These are phyloP conservation scores for Acanthamoeba healyi DNA, from an alignment of 208 protist genomes.

Conservation along the genomic window DNA sequence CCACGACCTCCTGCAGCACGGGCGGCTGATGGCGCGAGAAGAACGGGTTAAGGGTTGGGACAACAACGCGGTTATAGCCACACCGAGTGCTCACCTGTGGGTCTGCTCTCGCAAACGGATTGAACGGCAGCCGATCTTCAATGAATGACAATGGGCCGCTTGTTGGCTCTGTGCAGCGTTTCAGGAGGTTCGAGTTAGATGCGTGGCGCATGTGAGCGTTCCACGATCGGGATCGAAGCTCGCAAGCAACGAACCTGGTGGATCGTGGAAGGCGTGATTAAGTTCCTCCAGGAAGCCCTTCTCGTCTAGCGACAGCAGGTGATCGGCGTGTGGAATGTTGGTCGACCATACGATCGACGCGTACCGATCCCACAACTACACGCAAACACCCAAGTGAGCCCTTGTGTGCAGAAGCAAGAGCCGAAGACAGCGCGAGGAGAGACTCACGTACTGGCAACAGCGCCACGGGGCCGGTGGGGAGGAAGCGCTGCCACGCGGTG, in stretches of 20 bases:
- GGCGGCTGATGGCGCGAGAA: conserved; percentile 16
- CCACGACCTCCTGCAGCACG: not conserved
- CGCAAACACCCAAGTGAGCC: not conserved
- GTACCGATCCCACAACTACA: conserved; percentile 62
- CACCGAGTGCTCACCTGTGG: not conserved
- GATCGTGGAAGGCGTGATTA: conserved; percentile 69
- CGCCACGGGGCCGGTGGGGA: conserved; percentile 78
- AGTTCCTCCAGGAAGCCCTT: conserved; percentile 71
- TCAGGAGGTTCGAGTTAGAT: not conserved
- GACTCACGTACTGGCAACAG: conserved; percentile 77
- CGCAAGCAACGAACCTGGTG: not conserved
- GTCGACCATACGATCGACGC: conserved; percentile 79
- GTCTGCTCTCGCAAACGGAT: not conserved
- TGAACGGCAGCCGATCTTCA: not conserved
- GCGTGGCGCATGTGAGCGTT: not conserved
- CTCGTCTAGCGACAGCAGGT: conserved; percentile 36
- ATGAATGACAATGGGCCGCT: not conserved
- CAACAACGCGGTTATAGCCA: not conserved
- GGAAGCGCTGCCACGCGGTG: conserved; percentile 82
- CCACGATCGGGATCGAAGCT: not conserved
- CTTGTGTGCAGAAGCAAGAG: too few species aligned
- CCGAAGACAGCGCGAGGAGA: not conserved
- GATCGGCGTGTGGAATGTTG: conserved; percentile 47
- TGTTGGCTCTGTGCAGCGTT: not conserved
- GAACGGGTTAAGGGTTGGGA: not conserved